A percentile compares a stretch with the other conserved stretches of the same genome.
phyloP scores from a whole-genome alignment of 768 basidiomycete species.

The Boletus reticuloceps region DNA sequence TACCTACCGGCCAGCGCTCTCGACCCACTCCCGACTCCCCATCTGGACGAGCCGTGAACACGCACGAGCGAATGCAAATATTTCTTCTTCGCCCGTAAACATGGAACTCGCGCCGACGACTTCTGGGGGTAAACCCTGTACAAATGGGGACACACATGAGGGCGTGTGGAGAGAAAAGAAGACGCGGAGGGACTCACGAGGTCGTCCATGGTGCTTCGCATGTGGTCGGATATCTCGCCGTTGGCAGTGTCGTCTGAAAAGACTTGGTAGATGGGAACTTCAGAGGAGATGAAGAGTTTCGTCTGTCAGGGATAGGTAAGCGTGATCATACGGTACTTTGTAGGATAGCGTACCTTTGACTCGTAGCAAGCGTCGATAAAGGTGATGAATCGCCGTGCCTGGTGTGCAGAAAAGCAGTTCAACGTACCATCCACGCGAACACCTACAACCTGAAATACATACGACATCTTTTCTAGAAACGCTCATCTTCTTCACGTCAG shows the following conservation, averaged over 20 bases:
- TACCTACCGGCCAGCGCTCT: slow-evolving; percentile 34
- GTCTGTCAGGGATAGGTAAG: slow-evolving; percentile 70
- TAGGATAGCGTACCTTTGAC: slow-evolving; percentile 56
- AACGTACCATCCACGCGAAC: background rate
- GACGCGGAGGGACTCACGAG: slow-evolving; percentile 48
- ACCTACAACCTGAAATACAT: slow-evolving; percentile 5
- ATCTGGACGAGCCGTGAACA: slow-evolving; percentile 85
- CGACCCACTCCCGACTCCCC: slow-evolving; percentile 88
- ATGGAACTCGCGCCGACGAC: slow-evolving; percentile 81
- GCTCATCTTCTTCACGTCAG: slow-evolving; percentile 87
- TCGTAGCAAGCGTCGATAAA: slow-evolving; percentile 98
- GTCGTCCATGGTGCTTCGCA: slow-evolving; percentile 94
- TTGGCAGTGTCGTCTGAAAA: slow-evolving; percentile 70
- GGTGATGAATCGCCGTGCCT: slow-evolving; percentile 95
- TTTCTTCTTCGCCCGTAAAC: slow-evolving; percentile 94
- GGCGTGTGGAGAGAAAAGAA: background rate
- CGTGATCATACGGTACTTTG: background rate
- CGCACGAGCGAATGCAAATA: slow-evolving; percentile 96
- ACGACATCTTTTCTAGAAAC: slow-evolving; percentile 86
- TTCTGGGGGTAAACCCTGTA: slow-evolving; percentile 74
- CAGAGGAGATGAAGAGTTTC: slow-evolving; percentile 87
- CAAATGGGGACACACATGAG: background rate
- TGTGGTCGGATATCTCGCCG: slow-evolving; percentile 68
- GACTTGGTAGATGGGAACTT: slow-evolving; percentile 86
- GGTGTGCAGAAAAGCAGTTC: background rate